Base-by-base conservation (phyloP, 2,329 filamentous ascomycete genomes). In the Hypoxylon sp. region DNA sequence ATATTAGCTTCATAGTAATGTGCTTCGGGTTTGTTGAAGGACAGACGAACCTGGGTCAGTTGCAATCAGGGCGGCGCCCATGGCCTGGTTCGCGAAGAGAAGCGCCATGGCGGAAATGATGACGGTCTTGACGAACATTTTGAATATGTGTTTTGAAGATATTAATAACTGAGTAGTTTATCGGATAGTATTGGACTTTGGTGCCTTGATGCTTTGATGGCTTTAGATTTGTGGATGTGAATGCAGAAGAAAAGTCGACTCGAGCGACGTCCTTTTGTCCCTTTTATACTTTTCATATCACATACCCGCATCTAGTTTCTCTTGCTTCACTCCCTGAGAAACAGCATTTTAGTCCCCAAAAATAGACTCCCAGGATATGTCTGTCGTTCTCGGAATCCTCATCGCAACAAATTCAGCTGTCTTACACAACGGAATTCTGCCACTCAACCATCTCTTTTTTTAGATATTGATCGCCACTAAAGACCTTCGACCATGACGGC, bases 81-180 rank as follows among this genome's bases (percentile, higher is more conserved):
- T 63, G 19, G 63, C 46, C 53, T 66, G 58, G 21, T 53, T 49
- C 38, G 63, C 63, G 43, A 66, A 63, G 48, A 62, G 63, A 41
- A 63, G 21, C 21, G 48, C 48, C 17, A 62, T 9, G 34, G 59
- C 53, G 52, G 52, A 63, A 49, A 66, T 6, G 38, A 58, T 9
- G 34, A 36, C 48, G 53, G 63, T 23, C 36, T 63, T 66, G 58
- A 63, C 30, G 25, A 63, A 50, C 63, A 66, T 66, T 30, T 63
- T 66, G 52, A 43, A 45, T 30, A 6, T 14, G 43, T 30, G 25
- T n/a, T 56, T 61, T 48, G 38, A 46, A 51, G 28, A 7, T 55
- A 17, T 11, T 25, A 34, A 25, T 46, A 43, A 57, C 30, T 36
- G 43, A 48, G 30, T 23, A 19, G 36, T 17, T 17, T 6, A 41